Conservation (phyloP, 2,329 filamentous ascomycete species). For the Colletotrichum incanum region DNA sequence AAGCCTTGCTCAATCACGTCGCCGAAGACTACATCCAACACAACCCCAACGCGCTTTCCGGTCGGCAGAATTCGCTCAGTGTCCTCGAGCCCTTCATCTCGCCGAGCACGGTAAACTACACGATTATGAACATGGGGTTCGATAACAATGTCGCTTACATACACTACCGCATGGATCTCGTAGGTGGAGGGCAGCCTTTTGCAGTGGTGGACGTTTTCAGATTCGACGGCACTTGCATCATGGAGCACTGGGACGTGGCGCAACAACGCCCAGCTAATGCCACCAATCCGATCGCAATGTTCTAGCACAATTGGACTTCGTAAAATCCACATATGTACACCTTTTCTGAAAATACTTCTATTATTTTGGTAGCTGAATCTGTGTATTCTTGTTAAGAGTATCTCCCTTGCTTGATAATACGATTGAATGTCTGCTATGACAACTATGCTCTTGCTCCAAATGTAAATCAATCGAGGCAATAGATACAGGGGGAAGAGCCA, state of each 20-base stretch:
- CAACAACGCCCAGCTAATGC: conserved; percentile 29
- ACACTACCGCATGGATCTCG: conserved; percentile 36
- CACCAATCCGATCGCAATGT: conserved; percentile 38
- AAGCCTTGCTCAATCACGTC: conserved; percentile 35
- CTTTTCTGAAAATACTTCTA: too few species aligned
- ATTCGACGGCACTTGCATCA: conserved; percentile 42
- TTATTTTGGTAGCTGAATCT: background rate
- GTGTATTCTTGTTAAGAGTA: background rate
- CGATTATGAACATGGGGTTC: conserved; percentile 24
- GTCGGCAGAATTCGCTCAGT: conserved; percentile 22
- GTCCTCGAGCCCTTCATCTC: conserved; percentile 26
- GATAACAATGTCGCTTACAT: conserved; percentile 30
- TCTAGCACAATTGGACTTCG: background rate
- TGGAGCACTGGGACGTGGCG: conserved; percentile 43
- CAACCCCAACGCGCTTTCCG: conserved; percentile 38
- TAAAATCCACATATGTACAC: too few species aligned
- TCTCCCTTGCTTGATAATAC: too few species aligned
- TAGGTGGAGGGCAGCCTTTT: conserved; percentile 1
- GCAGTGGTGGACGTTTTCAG: conserved; percentile 42
- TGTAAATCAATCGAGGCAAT: background rate
- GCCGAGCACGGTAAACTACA: conserved; percentile 27
- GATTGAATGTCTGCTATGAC: background rate
- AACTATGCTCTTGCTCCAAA: background rate
- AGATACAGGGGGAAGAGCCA: background rate
- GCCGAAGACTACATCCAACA: conserved; percentile 42